phyloP scores from a whole-genome alignment of 495 filamentous ascomycete genomes.

The Podospora anserina region DNA sequence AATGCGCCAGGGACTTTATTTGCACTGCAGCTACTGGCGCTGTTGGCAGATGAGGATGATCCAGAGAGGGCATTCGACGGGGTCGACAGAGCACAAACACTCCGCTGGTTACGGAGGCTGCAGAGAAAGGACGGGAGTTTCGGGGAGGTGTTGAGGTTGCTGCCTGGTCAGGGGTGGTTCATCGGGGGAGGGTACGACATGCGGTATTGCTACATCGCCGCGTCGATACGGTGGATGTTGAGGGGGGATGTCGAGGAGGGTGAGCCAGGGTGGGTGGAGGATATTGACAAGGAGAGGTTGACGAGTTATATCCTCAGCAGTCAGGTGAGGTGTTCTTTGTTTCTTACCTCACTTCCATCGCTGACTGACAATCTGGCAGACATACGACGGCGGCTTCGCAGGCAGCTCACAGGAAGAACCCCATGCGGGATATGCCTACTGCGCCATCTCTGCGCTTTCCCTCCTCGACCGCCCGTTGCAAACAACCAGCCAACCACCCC shows the following conservation, averaged over 20 bases:
- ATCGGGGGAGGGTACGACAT: slow-evolving; percentile 79
- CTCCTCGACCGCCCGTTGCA: slow-evolving; percentile 57
- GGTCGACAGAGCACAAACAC: slow-evolving; percentile 63
- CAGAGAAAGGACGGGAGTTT: slow-evolving; percentile 89
- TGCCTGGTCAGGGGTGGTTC: slow-evolving; percentile 41
- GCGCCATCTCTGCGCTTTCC: slow-evolving; percentile 70
- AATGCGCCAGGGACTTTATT: slow-evolving; percentile 86
- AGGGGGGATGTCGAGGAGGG: slow-evolving; percentile 54
- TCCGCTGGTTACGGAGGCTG: slow-evolving; percentile 70
- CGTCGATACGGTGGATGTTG: slow-evolving; percentile 79
- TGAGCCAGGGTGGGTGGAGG: slow-evolving; percentile 54
- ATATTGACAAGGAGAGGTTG: slow-evolving; percentile 71
- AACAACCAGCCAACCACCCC: slow-evolving; percentile 14
- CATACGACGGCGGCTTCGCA: slow-evolving; percentile 86
- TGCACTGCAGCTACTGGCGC: slow-evolving; percentile 68
- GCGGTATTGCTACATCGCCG: slow-evolving; percentile 79
- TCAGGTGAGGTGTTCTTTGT: background rate
- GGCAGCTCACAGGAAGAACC: slow-evolving; percentile 80
- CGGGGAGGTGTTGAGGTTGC: slow-evolving; percentile 68
- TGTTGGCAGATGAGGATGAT: slow-evolving; percentile 71
- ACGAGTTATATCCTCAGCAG: slow-evolving; percentile 58
- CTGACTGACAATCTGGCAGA: slow-evolving; percentile 54
- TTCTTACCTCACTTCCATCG: background rate
- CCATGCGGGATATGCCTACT: slow-evolving; percentile 88
- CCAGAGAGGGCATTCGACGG: slow-evolving; percentile 40